Evolutionary conservation across 2,329 filamentous ascomycete genomes (phyloP), one percentile per base, ranked within the genome.

Genomic region (Pseudocercospora ulei): DNA sequence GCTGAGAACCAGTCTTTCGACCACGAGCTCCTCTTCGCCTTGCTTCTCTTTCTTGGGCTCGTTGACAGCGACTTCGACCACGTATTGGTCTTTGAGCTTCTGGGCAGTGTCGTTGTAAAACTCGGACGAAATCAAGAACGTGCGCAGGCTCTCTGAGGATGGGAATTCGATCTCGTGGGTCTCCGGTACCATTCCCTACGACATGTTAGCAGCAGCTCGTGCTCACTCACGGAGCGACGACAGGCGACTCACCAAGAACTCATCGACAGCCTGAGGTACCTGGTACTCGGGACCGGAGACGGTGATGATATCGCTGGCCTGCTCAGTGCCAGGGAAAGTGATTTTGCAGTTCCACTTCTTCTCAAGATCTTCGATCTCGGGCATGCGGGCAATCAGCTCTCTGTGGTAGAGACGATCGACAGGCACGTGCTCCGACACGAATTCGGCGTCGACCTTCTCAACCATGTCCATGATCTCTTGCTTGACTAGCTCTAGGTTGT

Each of bases 291-390:
- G 90, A 3, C 90, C 90, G 46, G 86, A 94, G 42, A 98, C 86
- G 11, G 82, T 92, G 37, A 98, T 86, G 57, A 92, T 82, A 57
- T 98, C 90, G 60, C 88, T 96, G 13, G 90, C 90, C 64, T 92
- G 82, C 62, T 98, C 90, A 6, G 90, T 96, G 65, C 87, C 94
- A 5, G 90, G 90, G 60, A 98, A 98, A 52, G 86, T 83, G 57
- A 98, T 92, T 69, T 96, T 96, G 78, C 90, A 98, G 63, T 96
- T 96, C 81, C 87, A 96, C 66, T 94, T 95, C 71, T 93, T 92
- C 68, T 98, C 90, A 35, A 98, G 72, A 53, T 90, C 84, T 51
- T 96, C 88, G 41, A 98, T 85, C 57, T 95, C 84, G 28, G 75
- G 70, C 49, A 96, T 79, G 43, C 87, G 84, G 43, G 83, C 75